Evolutionary conservation across 306 rosid species (phyloP).

Genomic region (Amphicarpaea edgeworthii): DNA sequence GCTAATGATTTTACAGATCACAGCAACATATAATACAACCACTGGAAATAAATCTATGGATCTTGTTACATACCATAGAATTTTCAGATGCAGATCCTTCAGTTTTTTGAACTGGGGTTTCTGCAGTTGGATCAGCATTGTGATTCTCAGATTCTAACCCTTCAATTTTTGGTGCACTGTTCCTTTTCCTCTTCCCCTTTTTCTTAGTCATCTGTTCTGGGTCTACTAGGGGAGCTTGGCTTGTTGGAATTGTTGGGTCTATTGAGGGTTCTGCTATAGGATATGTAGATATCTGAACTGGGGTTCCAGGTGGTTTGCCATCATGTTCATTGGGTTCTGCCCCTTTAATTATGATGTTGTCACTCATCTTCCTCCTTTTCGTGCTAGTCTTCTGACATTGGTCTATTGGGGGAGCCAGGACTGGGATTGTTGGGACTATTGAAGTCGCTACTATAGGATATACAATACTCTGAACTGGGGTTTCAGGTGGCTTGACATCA

Average conservation of each 20-base stretch:
- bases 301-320: background rate
- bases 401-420: too few relatives aligned
- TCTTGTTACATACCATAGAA: slow-evolving; percentile 56
- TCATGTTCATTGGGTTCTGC: background rate
- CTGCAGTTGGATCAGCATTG: slow-evolving; percentile 18
- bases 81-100: slow-evolving; percentile 25
- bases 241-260: background rate
- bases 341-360: background rate
- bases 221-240: background rate
- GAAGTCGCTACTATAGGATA: slow-evolving; percentile 5
- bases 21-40: slow-evolving; percentile 29
- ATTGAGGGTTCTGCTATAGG: slow-evolving; percentile 3
- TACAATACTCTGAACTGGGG: background rate
- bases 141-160: background rate
- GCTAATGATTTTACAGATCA: background rate
- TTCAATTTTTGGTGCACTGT: background rate
- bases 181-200: slow-evolving; percentile 4
- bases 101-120: slow-evolving; percentile 18
- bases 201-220: slow-evolving; percentile 4
- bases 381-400: background rate
- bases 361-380: slow-evolving; percentile 12
- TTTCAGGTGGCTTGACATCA: slow-evolving; percentile 14
- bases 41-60: slow-evolving; percentile 21
- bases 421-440: background rate
- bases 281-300: background rate